Percentiles rank a stretch among this genome's conserved stretches.
Conservation (phyloP, 2,329 filamentous ascomycete genomes). For the Xylaria sp. region DNA sequence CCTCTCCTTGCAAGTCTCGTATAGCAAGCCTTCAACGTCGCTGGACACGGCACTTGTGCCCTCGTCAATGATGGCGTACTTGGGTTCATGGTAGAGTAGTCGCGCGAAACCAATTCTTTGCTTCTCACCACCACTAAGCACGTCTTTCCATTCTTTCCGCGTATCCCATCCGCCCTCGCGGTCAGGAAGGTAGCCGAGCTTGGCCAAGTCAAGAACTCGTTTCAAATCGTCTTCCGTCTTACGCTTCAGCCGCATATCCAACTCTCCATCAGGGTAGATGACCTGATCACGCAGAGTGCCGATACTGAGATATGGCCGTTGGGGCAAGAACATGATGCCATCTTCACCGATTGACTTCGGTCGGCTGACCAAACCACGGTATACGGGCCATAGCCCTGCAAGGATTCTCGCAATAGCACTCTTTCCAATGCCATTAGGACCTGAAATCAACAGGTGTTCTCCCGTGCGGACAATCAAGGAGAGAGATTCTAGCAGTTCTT, state of each 20-base stretch:
- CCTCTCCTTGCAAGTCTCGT: slow-evolving; percentile 86
- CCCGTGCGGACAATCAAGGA: slow-evolving; percentile 85
- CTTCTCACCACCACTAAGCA: slow-evolving; percentile 95
- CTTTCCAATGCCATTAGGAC: slow-evolving; percentile 92
- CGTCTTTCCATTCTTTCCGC: slow-evolving; percentile 96
- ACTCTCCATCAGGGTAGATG: slow-evolving; percentile 91
- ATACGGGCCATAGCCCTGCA: slow-evolving; percentile 89
- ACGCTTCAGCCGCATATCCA: slow-evolving; percentile 83
- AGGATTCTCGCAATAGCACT: slow-evolving; percentile 81
- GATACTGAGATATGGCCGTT: slow-evolving; percentile 85
- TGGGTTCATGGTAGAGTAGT: slow-evolving; percentile 87
- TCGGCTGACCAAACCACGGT: slow-evolving; percentile 83
- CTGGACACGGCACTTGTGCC: slow-evolving; percentile 90
- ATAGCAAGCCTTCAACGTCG: slow-evolving; percentile 89
- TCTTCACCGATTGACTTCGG: slow-evolving; percentile 76
- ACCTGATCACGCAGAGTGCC: slow-evolving; percentile 94
- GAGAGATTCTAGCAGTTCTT: slow-evolving; percentile 82
- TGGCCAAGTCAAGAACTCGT: slow-evolving; percentile 73
- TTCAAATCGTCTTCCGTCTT: slow-evolving; percentile 74
- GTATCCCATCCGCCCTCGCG: slow-evolving; percentile 96
- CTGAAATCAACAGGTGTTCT: slow-evolving; percentile 90
- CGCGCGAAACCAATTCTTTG: slow-evolving; percentile 90
- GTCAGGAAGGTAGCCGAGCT: slow-evolving; percentile 81
- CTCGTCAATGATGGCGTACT: slow-evolving; percentile 92
- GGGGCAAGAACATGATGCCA: slow-evolving; percentile 97